These are phyloP conservation scores for Apiospora pterosperma DNA, from an alignment of 2,329 filamentous ascomycete genomes.

Conservation along the genomic window DNA sequence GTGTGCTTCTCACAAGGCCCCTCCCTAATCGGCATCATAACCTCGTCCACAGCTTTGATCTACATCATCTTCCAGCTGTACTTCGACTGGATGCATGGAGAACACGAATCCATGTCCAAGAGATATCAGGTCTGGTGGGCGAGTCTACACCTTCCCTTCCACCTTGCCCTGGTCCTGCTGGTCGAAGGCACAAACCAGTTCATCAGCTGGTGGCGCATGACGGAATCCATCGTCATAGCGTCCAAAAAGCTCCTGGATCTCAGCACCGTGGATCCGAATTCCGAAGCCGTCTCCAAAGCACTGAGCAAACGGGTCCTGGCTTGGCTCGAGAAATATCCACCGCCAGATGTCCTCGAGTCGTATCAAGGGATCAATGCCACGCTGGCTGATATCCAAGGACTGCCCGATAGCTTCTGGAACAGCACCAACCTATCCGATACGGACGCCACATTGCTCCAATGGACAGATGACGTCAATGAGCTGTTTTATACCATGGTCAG, in stretches of 20 bases:
- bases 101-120: slow-evolving; percentile 52
- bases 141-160: slow-evolving; percentile 58
- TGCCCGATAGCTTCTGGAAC: slow-evolving; percentile 20
- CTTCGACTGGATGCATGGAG: slow-evolving; percentile 59
- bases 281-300: slow-evolving; percentile 15
- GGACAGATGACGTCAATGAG: slow-evolving; percentile 12
- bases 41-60: slow-evolving; percentile 35
- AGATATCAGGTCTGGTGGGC: slow-evolving; percentile 59
- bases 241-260: slow-evolving; percentile 10
- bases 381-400: slow-evolving; percentile 13
- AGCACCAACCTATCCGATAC: slow-evolving; percentile 5
- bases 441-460: slow-evolving; percentile 1
- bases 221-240: slow-evolving; percentile 14
- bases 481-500: slow-evolving; percentile 20
- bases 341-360: slow-evolving; percentile 14
- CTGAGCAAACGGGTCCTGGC: slow-evolving; percentile 13
- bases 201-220: slow-evolving; percentile 39
- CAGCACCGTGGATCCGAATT: slow-evolving; percentile 5
- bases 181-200: slow-evolving; percentile 61
- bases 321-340: slow-evolving; percentile 28
- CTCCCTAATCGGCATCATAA: slow-evolving; percentile 37
- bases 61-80: slow-evolving; percentile 45
- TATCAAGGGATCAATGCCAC: slow-evolving; percentile 14
- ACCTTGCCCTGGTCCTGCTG: slow-evolving; percentile 60
- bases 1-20: slow-evolving; percentile 23